Evolutionary conservation across 1,139 yeast genomes (phyloP).

Genomic region (Yamadazyma spencermartinsiae): DNA sequence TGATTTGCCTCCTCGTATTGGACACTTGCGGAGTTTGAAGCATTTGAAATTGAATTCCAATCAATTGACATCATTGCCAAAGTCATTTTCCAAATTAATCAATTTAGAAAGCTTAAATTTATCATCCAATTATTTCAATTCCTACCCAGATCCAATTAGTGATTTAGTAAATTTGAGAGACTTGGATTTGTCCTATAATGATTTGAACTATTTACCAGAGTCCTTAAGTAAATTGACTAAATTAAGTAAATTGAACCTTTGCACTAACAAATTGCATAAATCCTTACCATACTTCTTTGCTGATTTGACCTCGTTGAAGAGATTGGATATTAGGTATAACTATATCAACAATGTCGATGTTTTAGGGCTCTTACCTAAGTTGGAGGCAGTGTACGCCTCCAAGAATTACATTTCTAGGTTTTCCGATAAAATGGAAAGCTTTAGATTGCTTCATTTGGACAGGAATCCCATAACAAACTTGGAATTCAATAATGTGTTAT

Average conservation of each 20-base stretch:
- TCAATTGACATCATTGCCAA: slow-evolving; percentile 67
- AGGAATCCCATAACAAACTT: slow-evolving; percentile 79
- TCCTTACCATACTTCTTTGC: slow-evolving; percentile 56
- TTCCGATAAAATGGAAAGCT: slow-evolving; percentile 57
- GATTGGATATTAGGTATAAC: slow-evolving; percentile 80
- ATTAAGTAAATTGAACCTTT: slow-evolving; percentile 68
- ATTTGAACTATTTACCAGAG: slow-evolving; percentile 60
- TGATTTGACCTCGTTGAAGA: slow-evolving; percentile 56
- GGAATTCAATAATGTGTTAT: slow-evolving; percentile 56
- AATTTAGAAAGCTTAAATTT: slow-evolving; percentile 65
- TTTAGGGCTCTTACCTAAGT: slow-evolving; percentile 60
- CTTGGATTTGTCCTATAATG: slow-evolving; percentile 82
- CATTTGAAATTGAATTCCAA: slow-evolving; percentile 69
- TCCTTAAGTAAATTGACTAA: slow-evolving; percentile 58
- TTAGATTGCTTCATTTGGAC: slow-evolving; percentile 55
- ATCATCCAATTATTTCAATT: slow-evolving; percentile 74
- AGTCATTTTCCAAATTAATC: slow-evolving; percentile 54
- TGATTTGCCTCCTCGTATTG: slow-evolving; percentile 57
- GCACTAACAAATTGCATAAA: slow-evolving; percentile 69
- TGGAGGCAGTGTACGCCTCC: slow-evolving; percentile 73
- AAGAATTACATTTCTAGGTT: slow-evolving; percentile 78
- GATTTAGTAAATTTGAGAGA: slow-evolving; percentile 60
- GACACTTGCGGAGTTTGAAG: slow-evolving; percentile 54
- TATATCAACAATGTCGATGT: slow-evolving; percentile 63
- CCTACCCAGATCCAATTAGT: slow-evolving; percentile 71